Evolutionary conservation across 208 protist genomes (phyloP), one percentile per base, ranked within the genome.

Genomic region (Tetramitus jugosus): DNA sequence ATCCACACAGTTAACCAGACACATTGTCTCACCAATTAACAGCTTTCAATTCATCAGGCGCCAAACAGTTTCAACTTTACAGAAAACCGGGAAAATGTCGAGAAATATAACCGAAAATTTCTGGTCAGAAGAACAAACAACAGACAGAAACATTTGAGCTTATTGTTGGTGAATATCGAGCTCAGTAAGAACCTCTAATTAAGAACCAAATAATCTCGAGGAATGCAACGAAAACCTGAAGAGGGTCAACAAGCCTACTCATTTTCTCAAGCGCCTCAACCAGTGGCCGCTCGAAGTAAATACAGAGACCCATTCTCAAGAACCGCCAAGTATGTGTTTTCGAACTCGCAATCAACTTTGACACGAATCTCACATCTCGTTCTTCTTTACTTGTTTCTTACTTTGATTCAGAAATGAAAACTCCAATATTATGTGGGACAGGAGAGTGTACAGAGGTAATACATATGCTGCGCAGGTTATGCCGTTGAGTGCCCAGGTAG

Each of bases 341-440:
- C n/a, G n/a, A n/a, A n/a, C n/a, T 3, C 7, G 2, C 29, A 17
- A 20, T 40, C 46, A n/a, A n/a, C n/a, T n/a, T n/a, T n/a, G n/a
- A n/a, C n/a, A n/a, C n/a, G n/a, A n/a, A n/a, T n/a, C n/a, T n/a
- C n/a, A n/a, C n/a, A n/a, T n/a, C n/a, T n/a, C n/a, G n/a, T n/a
- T n/a, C n/a, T n/a, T n/a, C n/a, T n/a, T n/a, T n/a, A n/a, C n/a
- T n/a, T n/a, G n/a, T n/a, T n/a, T n/a, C n/a, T n/a, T n/a, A n/a
- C n/a, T n/a, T n/a, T n/a, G n/a, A n/a, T n/a, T n/a, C n/a, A n/a
- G n/a, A n/a, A n/a, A n/a, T n/a, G n/a, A 65, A 7, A 45, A 37
- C 20, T 10, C 71, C 3, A 97, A 97, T 81, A 94, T 97, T 79
- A 96, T 96, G 93, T 92, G 92, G 79, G 93, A 97, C 86, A 87